A percentile compares a stretch with the other conserved stretches of the same genome.
Conservation (phyloP, 2,329 filamentous ascomycete genomes). For the Tolypocladium paradoxum region DNA sequence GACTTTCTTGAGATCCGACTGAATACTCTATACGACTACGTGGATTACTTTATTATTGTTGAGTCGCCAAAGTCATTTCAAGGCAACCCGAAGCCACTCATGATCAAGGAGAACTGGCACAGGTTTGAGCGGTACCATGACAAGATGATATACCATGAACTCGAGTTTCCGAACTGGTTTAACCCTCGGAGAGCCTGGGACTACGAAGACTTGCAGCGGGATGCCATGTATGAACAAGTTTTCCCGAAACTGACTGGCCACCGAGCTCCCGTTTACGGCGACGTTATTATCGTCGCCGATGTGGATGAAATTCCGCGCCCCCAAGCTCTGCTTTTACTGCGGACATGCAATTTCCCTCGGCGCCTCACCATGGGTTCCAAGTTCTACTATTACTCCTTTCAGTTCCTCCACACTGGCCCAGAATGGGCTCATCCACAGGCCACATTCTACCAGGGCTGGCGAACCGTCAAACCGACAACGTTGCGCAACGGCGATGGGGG, state of each 20-base stretch:
- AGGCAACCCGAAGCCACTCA: conserved; percentile 41
- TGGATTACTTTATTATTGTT: conserved; percentile 56
- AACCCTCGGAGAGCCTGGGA: conserved; percentile 32
- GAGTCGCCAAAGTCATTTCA: conserved; percentile 50
- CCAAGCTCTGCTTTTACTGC: conserved; percentile 34
- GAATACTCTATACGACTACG: conserved; percentile 42
- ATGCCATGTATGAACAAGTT: conserved; percentile 47
- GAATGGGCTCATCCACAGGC: conserved; percentile 50
- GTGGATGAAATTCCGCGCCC: conserved; percentile 50
- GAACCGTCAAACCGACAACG: conserved; percentile 42
- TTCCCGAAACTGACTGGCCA: conserved; percentile 34
- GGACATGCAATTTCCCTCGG: conserved; percentile 39
- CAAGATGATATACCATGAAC: conserved; percentile 50
- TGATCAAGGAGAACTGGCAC: conserved; percentile 39
- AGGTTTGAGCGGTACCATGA: conserved; percentile 40
- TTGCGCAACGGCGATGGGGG: conserved; percentile 38
- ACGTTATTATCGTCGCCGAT: conserved; percentile 49
- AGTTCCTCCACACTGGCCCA: conserved; percentile 30
- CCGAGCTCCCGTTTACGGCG: conserved; percentile 31
- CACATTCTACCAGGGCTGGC: conserved; percentile 34
- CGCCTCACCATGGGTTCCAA: conserved; percentile 39
- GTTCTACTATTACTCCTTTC: conserved; percentile 49
- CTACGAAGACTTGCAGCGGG: conserved; percentile 40
- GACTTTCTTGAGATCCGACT: conserved; percentile 57
- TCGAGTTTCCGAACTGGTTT: conserved; percentile 33